Conservation (phyloP, 2,329 filamentous ascomycete genomes). For the Fusarium lateritium region DNA sequence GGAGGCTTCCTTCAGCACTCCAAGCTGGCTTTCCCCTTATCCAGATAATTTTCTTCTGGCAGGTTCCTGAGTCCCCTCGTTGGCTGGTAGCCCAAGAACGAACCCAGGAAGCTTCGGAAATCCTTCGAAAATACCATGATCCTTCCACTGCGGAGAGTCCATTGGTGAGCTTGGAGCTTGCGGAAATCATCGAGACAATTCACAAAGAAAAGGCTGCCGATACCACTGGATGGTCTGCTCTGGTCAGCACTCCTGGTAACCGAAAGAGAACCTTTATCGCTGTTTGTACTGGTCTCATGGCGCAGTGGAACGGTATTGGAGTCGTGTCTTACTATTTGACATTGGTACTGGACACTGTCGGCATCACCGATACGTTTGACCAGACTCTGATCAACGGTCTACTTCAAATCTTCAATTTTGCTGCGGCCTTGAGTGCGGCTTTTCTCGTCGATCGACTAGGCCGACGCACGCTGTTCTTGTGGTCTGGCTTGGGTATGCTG, state of each 20-base stretch:
- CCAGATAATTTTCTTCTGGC: slow-evolving; percentile 50
- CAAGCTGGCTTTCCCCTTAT: slow-evolving; percentile 57
- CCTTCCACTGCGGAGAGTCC: slow-evolving; percentile 57
- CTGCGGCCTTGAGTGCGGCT: slow-evolving; percentile 53
- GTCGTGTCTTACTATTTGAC: slow-evolving; percentile 58
- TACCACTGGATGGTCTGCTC: slow-evolving; percentile 53
- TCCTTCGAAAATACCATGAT: slow-evolving; percentile 61
- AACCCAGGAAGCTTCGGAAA: slow-evolving; percentile 63
- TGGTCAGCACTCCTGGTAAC: slow-evolving; percentile 54
- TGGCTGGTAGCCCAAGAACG: slow-evolving; percentile 64
- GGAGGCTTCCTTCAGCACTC: slow-evolving; percentile 52
- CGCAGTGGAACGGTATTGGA: slow-evolving; percentile 52
- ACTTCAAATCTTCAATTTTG: slow-evolving; percentile 59
- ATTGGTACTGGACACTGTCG: slow-evolving; percentile 57
- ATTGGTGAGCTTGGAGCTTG: slow-evolving; percentile 56
- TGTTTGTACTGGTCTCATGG: slow-evolving; percentile 48
- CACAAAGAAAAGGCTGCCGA: slow-evolving; percentile 45
- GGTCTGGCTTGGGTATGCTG: slow-evolving; percentile 56
- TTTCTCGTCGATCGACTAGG: slow-evolving; percentile 60
- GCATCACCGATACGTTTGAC: slow-evolving; percentile 56
- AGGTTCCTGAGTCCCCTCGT: slow-evolving; percentile 67
- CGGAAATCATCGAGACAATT: slow-evolving; percentile 58
- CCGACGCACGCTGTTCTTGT: slow-evolving; percentile 60
- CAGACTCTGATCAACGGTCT: slow-evolving; percentile 59
- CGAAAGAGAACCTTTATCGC: slow-evolving; percentile 52